These are phyloP conservation scores for Monosporascus sp. DNA, from an alignment of 2,329 filamentous ascomycete species.

Conservation along the genomic window DNA sequence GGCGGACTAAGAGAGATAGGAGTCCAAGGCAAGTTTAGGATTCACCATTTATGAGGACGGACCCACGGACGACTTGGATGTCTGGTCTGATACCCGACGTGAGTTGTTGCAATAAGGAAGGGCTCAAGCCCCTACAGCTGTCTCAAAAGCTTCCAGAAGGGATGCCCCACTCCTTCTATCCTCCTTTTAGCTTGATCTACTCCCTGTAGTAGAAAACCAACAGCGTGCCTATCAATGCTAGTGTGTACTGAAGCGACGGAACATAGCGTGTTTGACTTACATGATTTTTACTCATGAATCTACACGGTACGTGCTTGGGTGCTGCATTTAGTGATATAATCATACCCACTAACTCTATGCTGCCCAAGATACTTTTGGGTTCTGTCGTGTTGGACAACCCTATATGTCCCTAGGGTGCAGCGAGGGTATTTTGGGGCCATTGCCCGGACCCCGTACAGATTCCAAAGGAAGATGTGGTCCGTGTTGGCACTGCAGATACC, in stretches of 20 bases:
- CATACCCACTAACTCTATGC: too few relatives aligned
- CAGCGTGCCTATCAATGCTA: neutral
- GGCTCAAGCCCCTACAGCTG: neutral
- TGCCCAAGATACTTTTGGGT: too few relatives aligned
- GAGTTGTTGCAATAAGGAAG: neutral
- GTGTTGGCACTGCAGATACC: too few relatives aligned
- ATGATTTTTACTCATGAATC: too few relatives aligned
- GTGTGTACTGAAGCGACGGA: neutral
- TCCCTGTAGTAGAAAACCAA: neutral
- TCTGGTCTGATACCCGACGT: neutral
- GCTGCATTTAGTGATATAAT: too few relatives aligned
- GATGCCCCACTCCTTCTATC: neutral
- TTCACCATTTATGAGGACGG: neutral
- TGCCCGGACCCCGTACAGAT: too few relatives aligned
- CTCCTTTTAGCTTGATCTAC: neutral
- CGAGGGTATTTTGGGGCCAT: too few relatives aligned
- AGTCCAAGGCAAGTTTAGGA: neutral
- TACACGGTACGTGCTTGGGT: too few relatives aligned
- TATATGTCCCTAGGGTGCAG: too few relatives aligned
- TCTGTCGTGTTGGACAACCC: too few relatives aligned
- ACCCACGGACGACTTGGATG: neutral
- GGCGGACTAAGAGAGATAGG: neutral
- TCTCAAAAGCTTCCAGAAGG: neutral
- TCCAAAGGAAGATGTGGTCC: too few relatives aligned
- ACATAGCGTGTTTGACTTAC: too few relatives aligned